Evolutionary conservation across 331 rosid genomes (phyloP).

Genomic region (Prunus yedoensis): DNA sequence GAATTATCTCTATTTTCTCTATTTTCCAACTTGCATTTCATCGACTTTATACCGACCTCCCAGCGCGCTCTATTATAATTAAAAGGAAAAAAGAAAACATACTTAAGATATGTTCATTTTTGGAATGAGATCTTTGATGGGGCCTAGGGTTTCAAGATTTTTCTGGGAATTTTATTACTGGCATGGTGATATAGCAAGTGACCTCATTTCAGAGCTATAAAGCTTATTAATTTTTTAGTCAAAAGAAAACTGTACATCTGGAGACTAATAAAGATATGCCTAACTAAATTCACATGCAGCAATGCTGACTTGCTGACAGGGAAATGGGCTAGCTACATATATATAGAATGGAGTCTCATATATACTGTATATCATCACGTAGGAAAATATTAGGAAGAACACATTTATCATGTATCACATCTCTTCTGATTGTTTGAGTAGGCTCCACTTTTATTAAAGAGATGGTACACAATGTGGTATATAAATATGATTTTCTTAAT

Average conservation of each 20-base stretch:
- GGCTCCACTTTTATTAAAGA: too few species aligned
- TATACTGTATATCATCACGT: background rate
- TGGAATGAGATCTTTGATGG: slow-evolving; percentile 13
- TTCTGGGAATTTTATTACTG: background rate
- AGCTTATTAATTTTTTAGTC: background rate
- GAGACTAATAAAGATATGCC: slow-evolving; percentile 8
- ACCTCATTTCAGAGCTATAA: slow-evolving; percentile 4
- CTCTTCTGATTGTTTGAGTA: too few species aligned
- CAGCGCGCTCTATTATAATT: background rate
- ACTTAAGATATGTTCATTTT: background rate
- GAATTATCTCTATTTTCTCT: background rate
- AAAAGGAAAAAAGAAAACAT: background rate
- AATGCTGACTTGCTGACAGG: background rate
- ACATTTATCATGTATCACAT: too few species aligned
- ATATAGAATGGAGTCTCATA: background rate
- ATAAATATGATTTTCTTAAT: too few species aligned
- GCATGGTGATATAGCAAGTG: slow-evolving; percentile 22
- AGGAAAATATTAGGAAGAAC: too few species aligned
- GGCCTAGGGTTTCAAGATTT: slow-evolving; percentile 27
- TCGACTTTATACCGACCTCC: background rate
- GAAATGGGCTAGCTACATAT: background rate
- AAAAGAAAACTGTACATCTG: slow-evolving; percentile 17
- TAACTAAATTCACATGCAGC: background rate
- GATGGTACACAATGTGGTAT: too few species aligned
- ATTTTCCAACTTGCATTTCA: slow-evolving; percentile 4